A percentile compares a stretch with the other conserved stretches of the same genome.
Evolutionary conservation across 2,329 filamentous ascomycete genomes (phyloP).

Genomic region (Verticillium dahliae): DNA sequence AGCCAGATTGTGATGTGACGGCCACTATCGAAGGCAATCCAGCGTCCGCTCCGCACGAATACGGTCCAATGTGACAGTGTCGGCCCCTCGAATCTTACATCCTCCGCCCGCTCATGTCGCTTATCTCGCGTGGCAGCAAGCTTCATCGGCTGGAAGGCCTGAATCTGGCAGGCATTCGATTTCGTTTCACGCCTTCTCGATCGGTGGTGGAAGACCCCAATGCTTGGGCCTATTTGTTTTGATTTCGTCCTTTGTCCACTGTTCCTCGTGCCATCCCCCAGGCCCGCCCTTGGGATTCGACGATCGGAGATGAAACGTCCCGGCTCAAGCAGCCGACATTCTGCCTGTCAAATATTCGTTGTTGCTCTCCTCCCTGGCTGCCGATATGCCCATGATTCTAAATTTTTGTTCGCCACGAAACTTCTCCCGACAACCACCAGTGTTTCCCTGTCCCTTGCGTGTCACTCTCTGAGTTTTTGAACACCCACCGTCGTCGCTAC

Average conservation of each 20-base stretch:
- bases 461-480: conserved; percentile 1
- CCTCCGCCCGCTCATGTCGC: neutral
- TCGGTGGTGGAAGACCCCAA: neutral
- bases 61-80: neutral
- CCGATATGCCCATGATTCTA: neutral
- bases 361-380: neutral
- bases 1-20: neutral
- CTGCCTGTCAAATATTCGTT: too few species aligned
- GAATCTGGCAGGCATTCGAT: neutral
- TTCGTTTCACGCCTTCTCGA: neutral
- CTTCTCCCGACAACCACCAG: neutral
- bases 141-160: neutral
- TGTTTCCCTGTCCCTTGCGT: conserved; percentile 1
- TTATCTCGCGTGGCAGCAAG: neutral
- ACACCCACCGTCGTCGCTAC: neutral
- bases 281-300: neutral
- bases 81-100: neutral
- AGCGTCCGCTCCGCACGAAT: neutral
- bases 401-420: neutral
- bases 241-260: neutral
- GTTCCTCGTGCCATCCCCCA: neutral
- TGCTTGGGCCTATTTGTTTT: too few species aligned
- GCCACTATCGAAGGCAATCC: neutral
- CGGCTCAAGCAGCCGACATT: neutral
- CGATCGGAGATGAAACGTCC: neutral